phyloP scores from a whole-genome alignment of 139 green algal genomes.

The Asterochloris sp. region DNA sequence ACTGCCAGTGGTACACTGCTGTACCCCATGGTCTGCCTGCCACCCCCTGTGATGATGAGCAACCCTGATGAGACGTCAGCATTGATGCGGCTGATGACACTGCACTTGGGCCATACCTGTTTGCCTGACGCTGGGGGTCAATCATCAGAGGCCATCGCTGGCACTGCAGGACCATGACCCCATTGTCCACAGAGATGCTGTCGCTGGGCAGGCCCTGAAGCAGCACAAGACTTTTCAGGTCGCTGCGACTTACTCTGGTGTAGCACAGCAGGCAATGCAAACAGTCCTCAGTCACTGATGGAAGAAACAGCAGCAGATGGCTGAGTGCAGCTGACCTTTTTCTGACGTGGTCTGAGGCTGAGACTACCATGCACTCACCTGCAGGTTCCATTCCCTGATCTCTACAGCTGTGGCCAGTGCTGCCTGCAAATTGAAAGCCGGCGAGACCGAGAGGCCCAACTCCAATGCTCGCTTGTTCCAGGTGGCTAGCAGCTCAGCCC shows the following conservation, averaged over 20 bases:
- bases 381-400: constrained; percentile 6
- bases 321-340: neutral
- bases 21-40: too few relatives aligned
- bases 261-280: neutral
- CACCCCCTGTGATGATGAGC: too few relatives aligned
- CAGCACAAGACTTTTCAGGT: neutral
- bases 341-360: neutral
- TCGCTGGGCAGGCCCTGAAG: constrained; percentile 11
- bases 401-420: constrained; percentile 5
- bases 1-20: too few relatives aligned
- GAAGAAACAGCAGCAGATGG: neutral
- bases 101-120: neutral
- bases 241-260: too few relatives aligned
- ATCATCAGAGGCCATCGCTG: constrained; percentile 18
- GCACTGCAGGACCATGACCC: neutral
- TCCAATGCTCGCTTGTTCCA: neutral
- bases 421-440: constrained; percentile 1
- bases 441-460: neutral
- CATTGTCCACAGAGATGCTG: constrained; percentile 8
- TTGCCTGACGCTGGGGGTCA: constrained; percentile 16
- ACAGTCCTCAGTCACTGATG: neutral
- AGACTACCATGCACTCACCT: neutral
- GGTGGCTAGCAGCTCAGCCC: neutral
- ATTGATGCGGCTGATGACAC: too few relatives aligned
- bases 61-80: too few relatives aligned